Conservation (phyloP, 257 asterid species). For the Plantago ovata region DNA sequence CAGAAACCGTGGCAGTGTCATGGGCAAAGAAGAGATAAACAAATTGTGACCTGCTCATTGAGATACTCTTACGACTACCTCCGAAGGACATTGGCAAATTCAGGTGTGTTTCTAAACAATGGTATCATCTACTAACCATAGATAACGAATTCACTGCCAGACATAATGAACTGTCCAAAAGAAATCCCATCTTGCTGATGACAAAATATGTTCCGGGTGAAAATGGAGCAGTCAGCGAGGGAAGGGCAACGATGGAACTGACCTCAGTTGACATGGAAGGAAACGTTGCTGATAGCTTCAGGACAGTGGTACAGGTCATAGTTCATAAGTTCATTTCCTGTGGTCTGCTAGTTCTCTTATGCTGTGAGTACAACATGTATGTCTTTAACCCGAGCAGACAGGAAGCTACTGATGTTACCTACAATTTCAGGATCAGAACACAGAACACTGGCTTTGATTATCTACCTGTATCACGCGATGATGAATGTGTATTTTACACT, state of each 20-base stretch:
- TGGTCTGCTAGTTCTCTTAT: slow-evolving; percentile 3
- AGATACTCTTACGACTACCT: slow-evolving; percentile 9
- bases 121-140: not conserved
- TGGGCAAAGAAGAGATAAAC: not conserved
- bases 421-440: not conserved
- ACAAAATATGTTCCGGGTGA: not conserved
- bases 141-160: not conserved
- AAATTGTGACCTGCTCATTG: not conserved
- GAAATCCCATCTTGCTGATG: not conserved
- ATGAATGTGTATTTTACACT: too few species aligned
- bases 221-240: not conserved
- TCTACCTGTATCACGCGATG: not conserved
- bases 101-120: slow-evolving; percentile 2
- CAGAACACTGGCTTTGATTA: slow-evolving; percentile 8
- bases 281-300: slow-evolving; percentile 4
- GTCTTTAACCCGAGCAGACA: slow-evolving; percentile 6
- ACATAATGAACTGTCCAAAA: not conserved
- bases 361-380: slow-evolving; percentile 6
- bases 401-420: too few species aligned
- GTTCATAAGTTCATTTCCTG: slow-evolving; percentile 8
- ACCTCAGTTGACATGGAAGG: not conserved
- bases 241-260: slow-evolving; percentile 1
- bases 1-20: too few species aligned
- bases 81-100: not conserved
- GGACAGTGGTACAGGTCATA: not conserved